Percentiles rank a stretch among this genome's conserved stretches.
Conservation (phyloP, 2,329 filamentous ascomycete genomes). For the Lasiodiplodia citricola region DNA sequence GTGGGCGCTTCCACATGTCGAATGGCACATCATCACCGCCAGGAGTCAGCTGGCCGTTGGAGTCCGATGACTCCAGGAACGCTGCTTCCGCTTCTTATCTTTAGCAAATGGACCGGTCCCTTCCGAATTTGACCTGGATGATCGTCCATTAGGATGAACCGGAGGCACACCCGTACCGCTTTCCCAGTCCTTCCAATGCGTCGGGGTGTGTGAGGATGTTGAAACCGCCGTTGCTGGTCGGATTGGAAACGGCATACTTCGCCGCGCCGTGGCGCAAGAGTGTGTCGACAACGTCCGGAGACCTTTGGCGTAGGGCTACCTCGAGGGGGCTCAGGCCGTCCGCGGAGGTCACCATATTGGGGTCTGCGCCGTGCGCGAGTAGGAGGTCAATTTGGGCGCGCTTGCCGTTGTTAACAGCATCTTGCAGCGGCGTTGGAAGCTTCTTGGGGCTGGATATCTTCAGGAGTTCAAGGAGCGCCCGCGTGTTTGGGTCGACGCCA, state of each 20-base stretch:
- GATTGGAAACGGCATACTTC: background rate
- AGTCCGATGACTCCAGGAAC: too few relatives aligned
- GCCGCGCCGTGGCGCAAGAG: background rate
- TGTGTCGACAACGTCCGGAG: background rate
- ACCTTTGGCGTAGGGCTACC: background rate
- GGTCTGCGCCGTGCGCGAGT: background rate
- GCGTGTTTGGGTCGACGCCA: background rate
- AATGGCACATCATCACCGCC: too few relatives aligned
- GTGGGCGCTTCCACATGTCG: too few relatives aligned
- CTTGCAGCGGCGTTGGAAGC: background rate
- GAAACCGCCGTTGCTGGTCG: background rate
- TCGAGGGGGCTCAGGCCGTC: background rate
- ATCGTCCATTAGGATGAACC: too few relatives aligned
- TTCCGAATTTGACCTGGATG: too few relatives aligned
- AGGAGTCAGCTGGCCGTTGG: too few relatives aligned
- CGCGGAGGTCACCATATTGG: background rate
- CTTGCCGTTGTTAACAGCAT: background rate
- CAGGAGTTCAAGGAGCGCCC: background rate
- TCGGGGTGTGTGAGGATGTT: background rate
- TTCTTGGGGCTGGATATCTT: background rate
- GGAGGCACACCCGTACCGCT: too few relatives aligned
- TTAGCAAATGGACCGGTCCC: too few relatives aligned
- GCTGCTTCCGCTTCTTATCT: too few relatives aligned
- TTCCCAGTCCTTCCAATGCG: background rate
- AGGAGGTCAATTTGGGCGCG: background rate